Evolutionary conservation across 768 basidiomycete species (phyloP).

Genomic region (Hebeloma cylindrosporum): DNA sequence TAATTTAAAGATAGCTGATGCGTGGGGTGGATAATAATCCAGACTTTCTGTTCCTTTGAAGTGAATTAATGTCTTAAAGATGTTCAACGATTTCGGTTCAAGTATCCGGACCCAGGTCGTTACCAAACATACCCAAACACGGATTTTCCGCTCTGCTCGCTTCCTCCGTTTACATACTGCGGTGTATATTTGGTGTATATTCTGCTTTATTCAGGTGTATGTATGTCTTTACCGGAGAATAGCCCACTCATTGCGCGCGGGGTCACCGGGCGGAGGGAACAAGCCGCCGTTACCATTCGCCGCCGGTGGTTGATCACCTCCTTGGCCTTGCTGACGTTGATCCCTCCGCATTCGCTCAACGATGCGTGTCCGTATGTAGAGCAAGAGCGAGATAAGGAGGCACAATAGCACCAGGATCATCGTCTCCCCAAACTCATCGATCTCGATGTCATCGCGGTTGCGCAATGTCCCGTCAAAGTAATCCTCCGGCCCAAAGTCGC

Average conservation of each 20-base stretch:
- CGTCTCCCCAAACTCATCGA: constrained; percentile 77
- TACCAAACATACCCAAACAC: constrained; percentile 15
- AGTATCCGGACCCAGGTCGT: not conserved
- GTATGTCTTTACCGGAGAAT: constrained; percentile 47
- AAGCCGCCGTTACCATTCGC: constrained; percentile 44
- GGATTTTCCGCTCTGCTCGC: not conserved
- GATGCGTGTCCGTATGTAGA: constrained; percentile 79
- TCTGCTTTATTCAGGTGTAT: constrained; percentile 13
- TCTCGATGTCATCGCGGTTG: constrained; percentile 59
- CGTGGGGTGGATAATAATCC: not conserved
- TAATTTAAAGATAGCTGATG: constrained; percentile 21
- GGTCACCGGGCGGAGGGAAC: constrained; percentile 65
- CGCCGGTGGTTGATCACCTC: constrained; percentile 39
- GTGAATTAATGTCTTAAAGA: constrained; percentile 10
- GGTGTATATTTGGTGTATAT: no score
- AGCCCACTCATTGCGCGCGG: constrained; percentile 65
- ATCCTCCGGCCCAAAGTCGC: constrained; percentile 79
- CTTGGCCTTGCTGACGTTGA: constrained; percentile 50
- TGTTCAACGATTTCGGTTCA: constrained; percentile 13
- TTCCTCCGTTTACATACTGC: not conserved
- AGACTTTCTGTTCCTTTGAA: constrained; percentile 13
- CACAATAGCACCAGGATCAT: constrained; percentile 75
- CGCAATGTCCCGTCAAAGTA: constrained; percentile 72
- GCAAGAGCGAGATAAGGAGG: constrained; percentile 66
- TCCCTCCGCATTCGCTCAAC: constrained; percentile 71